Percentiles rank a stretch among this genome's conserved stretches.
phyloP scores from a whole-genome alignment of 257 asterid genomes.

The Nicotiana otophora region DNA sequence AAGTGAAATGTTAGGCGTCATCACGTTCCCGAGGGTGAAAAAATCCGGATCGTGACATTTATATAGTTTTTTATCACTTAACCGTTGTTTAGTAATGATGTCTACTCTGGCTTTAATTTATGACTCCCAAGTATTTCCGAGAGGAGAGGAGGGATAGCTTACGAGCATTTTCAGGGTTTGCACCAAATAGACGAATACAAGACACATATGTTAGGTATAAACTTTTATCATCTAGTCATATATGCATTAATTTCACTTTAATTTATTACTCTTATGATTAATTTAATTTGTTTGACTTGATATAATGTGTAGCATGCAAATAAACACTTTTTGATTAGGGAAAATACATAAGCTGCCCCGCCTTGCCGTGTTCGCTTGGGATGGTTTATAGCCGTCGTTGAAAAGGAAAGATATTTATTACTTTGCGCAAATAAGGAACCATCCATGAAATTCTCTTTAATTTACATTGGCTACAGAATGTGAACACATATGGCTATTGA shows the following conservation, averaged over 20 bases:
- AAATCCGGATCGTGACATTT: not conserved
- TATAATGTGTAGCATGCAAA: too few species aligned
- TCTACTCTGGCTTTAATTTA: not conserved
- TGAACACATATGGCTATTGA: not conserved
- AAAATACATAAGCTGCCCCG: too few species aligned
- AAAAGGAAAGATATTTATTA: not conserved
- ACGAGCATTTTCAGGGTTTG: not conserved
- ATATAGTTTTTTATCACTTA: not conserved
- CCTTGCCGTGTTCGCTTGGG: not conserved
- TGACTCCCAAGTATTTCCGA: not conserved
- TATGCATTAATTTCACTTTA: too few species aligned
- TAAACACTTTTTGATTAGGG: too few species aligned
- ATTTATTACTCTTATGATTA: too few species aligned
- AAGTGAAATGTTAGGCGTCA: too few species aligned
- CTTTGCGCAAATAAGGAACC: not conserved
- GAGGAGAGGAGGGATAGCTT: not conserved
- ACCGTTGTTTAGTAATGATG: not conserved
- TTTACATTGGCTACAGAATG: not conserved
- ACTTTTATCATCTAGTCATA: not conserved
- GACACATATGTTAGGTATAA: not conserved
- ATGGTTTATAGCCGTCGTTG: not conserved
- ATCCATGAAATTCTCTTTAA: not conserved
- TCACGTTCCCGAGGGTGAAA: rapidly evolving
- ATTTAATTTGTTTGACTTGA: too few species aligned
- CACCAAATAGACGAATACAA: not conserved